Conservation (phyloP, 2,329 filamentous ascomycete genomes). For the Lecanicillium sp. region DNA sequence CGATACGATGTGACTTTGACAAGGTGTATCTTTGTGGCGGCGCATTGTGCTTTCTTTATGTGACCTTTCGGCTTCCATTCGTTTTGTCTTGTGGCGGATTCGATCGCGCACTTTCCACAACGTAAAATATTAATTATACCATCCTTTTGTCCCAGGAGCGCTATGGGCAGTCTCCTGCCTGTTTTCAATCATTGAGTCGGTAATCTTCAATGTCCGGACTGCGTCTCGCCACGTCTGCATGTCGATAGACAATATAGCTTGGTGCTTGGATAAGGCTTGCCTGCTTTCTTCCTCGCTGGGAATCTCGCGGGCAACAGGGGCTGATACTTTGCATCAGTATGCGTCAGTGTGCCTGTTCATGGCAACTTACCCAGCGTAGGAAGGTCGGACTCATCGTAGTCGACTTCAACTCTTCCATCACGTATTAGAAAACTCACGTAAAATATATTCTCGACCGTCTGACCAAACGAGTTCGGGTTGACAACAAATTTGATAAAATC, state of each 20-base stretch:
- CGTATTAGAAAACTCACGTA: conserved; percentile 91
- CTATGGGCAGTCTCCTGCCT: conserved; percentile 50
- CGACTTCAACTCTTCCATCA: conserved; percentile 72
- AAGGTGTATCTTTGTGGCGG: too few relatives aligned
- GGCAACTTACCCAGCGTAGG: conserved; percentile 68
- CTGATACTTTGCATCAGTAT: conserved; percentile 19
- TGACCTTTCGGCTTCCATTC: too few relatives aligned
- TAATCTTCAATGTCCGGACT: conserved; percentile 67
- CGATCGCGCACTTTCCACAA: too few relatives aligned
- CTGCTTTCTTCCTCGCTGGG: conserved; percentile 36
- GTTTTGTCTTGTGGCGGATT: too few relatives aligned
- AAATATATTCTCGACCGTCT: conserved; percentile 95
- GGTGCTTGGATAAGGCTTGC: conserved; percentile 60
- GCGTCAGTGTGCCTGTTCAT: background rate
- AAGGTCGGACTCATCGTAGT: conserved; percentile 62
- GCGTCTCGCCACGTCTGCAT: conserved; percentile 76
- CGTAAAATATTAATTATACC: conserved; percentile 44
- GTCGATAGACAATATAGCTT: conserved; percentile 84
- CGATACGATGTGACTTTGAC: too few relatives aligned
- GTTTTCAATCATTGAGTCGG: conserved; percentile 78
- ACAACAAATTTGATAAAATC: conserved; percentile 81
- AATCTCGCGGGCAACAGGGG: conserved; percentile 31
- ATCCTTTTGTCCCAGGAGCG: conserved; percentile 50
- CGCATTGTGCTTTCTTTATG: too few relatives aligned
- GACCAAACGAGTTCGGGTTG: conserved; percentile 84